Evolutionary conservation across 331 rosid species (phyloP).

Genomic region (Quercus phellos): DNA sequence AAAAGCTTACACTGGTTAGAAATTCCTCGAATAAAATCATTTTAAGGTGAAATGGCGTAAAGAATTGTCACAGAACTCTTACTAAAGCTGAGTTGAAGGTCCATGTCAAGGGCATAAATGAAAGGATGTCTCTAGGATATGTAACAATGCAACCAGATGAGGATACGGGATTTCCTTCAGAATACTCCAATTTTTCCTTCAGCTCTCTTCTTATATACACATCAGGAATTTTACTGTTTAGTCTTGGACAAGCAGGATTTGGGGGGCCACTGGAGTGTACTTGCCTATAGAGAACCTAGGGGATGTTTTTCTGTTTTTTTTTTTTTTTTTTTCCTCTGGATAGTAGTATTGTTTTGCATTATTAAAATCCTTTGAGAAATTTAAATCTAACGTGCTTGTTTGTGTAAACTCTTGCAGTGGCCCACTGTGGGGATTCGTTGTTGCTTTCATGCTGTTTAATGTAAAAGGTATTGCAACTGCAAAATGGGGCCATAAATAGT

Average conservation of each 20-base stretch:
- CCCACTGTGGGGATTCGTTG: slow-evolving; percentile 93
- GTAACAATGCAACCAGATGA: neutral
- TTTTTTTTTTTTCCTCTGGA: neutral
- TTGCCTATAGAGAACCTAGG: neutral
- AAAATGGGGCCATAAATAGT: slow-evolving; percentile 10
- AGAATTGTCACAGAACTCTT: neutral
- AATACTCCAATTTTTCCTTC: neutral
- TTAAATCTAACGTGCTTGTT: slow-evolving; percentile 23
- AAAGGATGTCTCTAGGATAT: neutral
- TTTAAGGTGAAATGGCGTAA: neutral
- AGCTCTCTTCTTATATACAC: neutral
- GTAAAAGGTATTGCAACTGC: slow-evolving; percentile 58
- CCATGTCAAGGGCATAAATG: neutral
- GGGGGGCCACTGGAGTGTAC: neutral
- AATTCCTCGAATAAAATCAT: neutral
- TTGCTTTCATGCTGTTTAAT: slow-evolving; percentile 91
- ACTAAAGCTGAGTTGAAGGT: neutral
- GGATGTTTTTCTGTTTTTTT: neutral
- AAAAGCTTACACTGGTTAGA: neutral
- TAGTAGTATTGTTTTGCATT: neutral
- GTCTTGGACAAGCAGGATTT: neutral
- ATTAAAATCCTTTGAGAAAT: slow-evolving; percentile 11
- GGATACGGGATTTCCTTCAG: neutral
- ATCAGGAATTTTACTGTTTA: neutral
- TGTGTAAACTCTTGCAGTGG: slow-evolving; percentile 57